A percentile compares a stretch with the other conserved stretches of the same genome.
These are phyloP conservation scores for Ustanciosporium gigantosporum DNA, from an alignment of 1,284 basidiomycete species.

Conservation along the genomic window DNA sequence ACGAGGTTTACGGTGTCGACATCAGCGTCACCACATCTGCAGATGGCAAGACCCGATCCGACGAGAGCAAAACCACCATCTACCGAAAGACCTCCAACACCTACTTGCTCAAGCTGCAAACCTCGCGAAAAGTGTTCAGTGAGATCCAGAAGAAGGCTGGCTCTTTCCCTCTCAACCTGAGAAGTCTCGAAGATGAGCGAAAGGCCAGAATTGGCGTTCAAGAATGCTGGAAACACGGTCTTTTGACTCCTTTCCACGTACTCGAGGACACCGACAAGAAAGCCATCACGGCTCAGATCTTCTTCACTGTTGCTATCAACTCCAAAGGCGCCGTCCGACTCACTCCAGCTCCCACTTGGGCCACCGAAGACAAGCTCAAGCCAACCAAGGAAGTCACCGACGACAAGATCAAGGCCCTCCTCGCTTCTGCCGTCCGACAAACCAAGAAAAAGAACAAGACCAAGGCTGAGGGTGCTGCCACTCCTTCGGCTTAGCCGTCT, in stretches of 20 bases:
- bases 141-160: constrained; percentile 98
- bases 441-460: constrained; percentile 81
- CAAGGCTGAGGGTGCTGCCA: constrained; percentile 4
- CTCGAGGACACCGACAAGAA: constrained; percentile 46
- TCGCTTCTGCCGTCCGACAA: constrained; percentile 80
- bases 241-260: constrained; percentile 87
- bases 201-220: constrained; percentile 90
- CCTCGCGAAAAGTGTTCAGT: constrained; percentile 87
- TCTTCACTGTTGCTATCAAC: constrained; percentile 89
- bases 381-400: constrained; percentile 66
- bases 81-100: constrained; percentile 85
- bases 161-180: constrained; percentile 95
- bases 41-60: constrained; percentile 69
- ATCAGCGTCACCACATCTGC: constrained; percentile 69
- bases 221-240: constrained; percentile 89
- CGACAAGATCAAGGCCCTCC: constrained; percentile 67
- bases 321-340: constrained; percentile 74
- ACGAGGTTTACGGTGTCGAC: constrained; percentile 95
- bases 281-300: constrained; percentile 74
- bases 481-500: constrained; percentile 22
- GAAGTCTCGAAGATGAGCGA: constrained; percentile 91
- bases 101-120: constrained; percentile 97
- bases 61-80: constrained; percentile 86
- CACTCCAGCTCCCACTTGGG: constrained; percentile 86
- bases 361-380: constrained; percentile 85